Evolutionary conservation across 768 basidiomycete genomes (phyloP).

Genomic region (Russula foetens): DNA sequence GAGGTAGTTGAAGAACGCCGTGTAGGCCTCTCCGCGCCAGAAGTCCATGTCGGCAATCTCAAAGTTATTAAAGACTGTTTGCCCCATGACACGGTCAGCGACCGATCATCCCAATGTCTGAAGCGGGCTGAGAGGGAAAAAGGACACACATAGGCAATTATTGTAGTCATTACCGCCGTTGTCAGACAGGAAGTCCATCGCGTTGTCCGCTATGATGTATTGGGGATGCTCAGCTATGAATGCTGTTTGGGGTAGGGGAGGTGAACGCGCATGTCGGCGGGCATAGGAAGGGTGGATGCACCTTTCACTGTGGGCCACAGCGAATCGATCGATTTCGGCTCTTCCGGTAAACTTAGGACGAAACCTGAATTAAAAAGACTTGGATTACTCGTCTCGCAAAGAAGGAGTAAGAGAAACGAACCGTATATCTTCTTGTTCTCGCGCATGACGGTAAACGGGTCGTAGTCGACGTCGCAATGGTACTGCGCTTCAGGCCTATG

Average conservation of each 20-base stretch:
- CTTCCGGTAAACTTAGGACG: constrained; percentile 72
- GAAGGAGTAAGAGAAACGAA: constrained; percentile 18
- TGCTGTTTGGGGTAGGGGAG: constrained; percentile 38
- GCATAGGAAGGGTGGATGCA: constrained; percentile 18
- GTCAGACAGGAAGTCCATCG: too few relatives aligned
- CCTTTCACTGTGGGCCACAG: constrained; percentile 73
- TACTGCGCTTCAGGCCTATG: constrained; percentile 65
- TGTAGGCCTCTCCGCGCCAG: too few relatives aligned
- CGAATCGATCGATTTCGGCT: constrained; percentile 69
- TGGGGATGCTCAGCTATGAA: constrained; percentile 60
- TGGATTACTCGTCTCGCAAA: background rate
- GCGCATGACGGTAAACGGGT: constrained; percentile 75
- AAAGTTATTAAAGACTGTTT: too few relatives aligned
- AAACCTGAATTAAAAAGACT: constrained; percentile 41
- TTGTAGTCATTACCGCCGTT: constrained; percentile 75
- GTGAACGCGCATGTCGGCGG: too few relatives aligned
- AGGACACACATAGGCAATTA: constrained; percentile 56
- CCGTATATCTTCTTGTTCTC: too few relatives aligned
- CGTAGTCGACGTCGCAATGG: constrained; percentile 64
- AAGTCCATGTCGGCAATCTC: too few relatives aligned
- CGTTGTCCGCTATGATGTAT: constrained; percentile 50
- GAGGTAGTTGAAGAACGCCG: constrained; percentile 72
- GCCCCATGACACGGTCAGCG: constrained; percentile 25
- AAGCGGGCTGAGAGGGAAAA: too few relatives aligned
- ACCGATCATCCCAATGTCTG: too few relatives aligned